These are phyloP conservation scores for Parathielavia appendiculata DNA, from an alignment of 495 filamentous ascomycete species.

Conservation along the genomic window DNA sequence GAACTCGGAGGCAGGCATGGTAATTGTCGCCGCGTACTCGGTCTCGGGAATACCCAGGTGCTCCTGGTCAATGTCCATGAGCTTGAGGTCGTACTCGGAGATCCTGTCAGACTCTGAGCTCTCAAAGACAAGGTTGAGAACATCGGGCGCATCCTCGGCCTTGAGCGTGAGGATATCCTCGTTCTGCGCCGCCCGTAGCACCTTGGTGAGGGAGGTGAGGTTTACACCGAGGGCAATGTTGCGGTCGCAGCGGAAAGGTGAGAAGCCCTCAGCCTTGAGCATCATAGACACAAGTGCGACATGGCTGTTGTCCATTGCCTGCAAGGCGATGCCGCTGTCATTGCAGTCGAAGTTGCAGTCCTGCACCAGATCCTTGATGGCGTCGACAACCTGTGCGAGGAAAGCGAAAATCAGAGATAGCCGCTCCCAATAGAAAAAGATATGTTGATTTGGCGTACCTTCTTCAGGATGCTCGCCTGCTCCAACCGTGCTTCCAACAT, in stretches of 20 bases:
- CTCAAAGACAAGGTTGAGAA: slow-evolving; percentile 94
- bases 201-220: slow-evolving; percentile 92
- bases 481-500: slow-evolving; percentile 97
- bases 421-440: not conserved
- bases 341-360: slow-evolving; percentile 99
- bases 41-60: slow-evolving; percentile 98
- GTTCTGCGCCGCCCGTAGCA: slow-evolving; percentile 87
- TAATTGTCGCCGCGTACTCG: slow-evolving; percentile 87
- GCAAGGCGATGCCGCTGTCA: slow-evolving; percentile 95
- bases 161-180: slow-evolving; percentile 95
- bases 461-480: slow-evolving; percentile 91
- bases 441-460: slow-evolving; percentile 52
- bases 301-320: slow-evolving; percentile 99
- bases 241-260: slow-evolving; percentile 95
- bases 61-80: slow-evolving; percentile 99
- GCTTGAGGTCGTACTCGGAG: slow-evolving; percentile 98
- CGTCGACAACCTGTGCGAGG: slow-evolving; percentile 75
- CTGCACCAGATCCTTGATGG: slow-evolving; percentile 98
- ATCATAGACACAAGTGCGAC: slow-evolving; percentile 98
- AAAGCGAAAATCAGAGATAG: not conserved
- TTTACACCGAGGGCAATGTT: slow-evolving; percentile 99
- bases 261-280: slow-evolving; percentile 92
- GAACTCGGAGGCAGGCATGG: slow-evolving; percentile 87
- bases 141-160: slow-evolving; percentile 93
- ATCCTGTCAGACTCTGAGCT: slow-evolving; percentile 79